phyloP scores from a whole-genome alignment of 768 basidiomycete genomes.

The Termitomyces sp. region DNA sequence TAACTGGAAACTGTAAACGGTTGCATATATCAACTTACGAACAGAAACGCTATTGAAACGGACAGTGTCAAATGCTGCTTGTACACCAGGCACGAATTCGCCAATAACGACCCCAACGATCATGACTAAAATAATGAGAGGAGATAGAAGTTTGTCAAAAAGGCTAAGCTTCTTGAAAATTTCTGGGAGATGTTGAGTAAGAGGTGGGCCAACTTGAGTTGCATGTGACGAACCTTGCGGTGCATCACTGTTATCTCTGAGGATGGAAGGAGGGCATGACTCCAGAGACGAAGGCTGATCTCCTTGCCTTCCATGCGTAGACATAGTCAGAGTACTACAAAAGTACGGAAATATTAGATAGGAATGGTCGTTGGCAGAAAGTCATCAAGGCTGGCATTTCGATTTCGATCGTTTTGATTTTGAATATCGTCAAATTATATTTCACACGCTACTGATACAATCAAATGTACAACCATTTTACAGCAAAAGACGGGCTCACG shows the following conservation, averaged over 20 bases:
- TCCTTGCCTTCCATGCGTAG: neutral
- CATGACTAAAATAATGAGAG: slow-evolving; percentile 50
- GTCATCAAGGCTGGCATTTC: neutral
- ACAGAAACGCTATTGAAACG: slow-evolving; percentile 68
- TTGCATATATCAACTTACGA: slow-evolving; percentile 44
- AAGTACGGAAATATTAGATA: neutral
- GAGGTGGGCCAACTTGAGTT: neutral
- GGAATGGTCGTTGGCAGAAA: neutral
- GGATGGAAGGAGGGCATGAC: neutral
- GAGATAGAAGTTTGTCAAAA: neutral
- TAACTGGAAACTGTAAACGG: neutral
- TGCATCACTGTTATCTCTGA: neutral
- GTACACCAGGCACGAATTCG: slow-evolving; percentile 54
- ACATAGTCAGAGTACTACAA: neutral
- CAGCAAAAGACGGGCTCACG: slow-evolving; percentile 2
- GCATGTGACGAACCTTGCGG: neutral
- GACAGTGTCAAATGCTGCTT: slow-evolving; percentile 55
- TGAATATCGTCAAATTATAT: slow-evolving; percentile 13
- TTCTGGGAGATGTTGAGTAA: neutral
- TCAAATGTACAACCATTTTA: neutral
- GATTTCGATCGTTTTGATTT: slow-evolving; percentile 13
- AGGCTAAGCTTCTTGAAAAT: slow-evolving; percentile 3
- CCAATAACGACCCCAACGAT: slow-evolving; percentile 73
- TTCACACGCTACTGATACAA: slow-evolving; percentile 10
- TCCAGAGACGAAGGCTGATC: neutral